Conservation (phyloP, 768 basidiomycete species). For the Neoboletus subvelutipes region DNA sequence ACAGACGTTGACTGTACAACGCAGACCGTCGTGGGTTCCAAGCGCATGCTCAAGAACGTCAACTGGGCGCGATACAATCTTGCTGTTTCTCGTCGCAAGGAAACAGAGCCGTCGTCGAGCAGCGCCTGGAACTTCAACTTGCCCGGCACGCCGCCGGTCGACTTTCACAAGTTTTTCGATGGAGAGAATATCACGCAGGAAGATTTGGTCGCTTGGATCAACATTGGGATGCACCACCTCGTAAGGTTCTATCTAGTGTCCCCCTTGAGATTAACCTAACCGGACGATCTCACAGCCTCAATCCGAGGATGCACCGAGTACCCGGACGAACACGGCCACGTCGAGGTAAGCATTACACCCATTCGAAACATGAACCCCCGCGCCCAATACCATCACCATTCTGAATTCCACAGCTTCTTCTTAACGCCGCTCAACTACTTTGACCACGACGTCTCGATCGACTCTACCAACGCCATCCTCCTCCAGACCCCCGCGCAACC, state of each 20-base stretch:
- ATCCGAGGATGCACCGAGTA: conserved; percentile 64
- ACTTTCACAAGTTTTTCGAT: conserved; percentile 64
- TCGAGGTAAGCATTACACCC: conserved; percentile 41
- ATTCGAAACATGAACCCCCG: neutral
- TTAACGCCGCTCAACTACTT: conserved; percentile 65
- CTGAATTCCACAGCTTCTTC: conserved; percentile 42
- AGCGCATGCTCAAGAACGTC: conserved; percentile 57
- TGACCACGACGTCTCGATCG: conserved; percentile 61
- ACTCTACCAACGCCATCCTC: conserved; percentile 52
- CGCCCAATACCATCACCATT: neutral
- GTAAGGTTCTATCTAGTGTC: conserved; percentile 28
- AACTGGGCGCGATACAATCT: conserved; percentile 68
- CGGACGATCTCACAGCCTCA: conserved; percentile 41
- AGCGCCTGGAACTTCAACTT: conserved; percentile 64
- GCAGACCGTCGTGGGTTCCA: conserved; percentile 58
- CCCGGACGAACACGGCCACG: conserved; percentile 53
- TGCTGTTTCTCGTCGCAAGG: conserved; percentile 57
- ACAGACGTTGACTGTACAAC: conserved; percentile 1
- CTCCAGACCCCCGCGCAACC: conserved; percentile 39
- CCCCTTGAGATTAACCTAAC: neutral
- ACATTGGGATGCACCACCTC: conserved; percentile 66
- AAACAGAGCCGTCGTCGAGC: conserved; percentile 57
- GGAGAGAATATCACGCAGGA: conserved; percentile 62
- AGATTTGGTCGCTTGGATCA: conserved; percentile 67
- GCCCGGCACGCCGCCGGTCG: conserved; percentile 52